A percentile compares a stretch with the other conserved stretches of the same genome.
phyloP scores from a whole-genome alignment of 2,329 filamentous ascomycete genomes.

The Aureobasidium sp. region DNA sequence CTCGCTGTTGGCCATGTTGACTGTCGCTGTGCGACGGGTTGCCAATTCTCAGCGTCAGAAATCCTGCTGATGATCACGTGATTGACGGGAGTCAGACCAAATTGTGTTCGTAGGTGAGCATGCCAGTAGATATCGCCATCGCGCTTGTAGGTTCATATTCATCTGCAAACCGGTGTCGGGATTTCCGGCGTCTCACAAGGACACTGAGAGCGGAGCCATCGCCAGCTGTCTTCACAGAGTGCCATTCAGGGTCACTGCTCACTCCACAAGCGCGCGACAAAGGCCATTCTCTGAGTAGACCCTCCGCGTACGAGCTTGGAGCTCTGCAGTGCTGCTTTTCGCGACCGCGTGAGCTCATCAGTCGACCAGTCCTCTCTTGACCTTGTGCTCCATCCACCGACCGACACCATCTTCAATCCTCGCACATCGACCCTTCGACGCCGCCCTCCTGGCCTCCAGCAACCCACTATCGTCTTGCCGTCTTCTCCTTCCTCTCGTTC shows the following conservation, averaged over 20 bases:
- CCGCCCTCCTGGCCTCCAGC: background rate
- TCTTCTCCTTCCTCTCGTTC: background rate
- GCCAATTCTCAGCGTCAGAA: background rate
- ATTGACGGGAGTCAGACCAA: background rate
- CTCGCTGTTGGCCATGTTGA: slow-evolving; percentile 18
- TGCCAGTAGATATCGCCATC: background rate
- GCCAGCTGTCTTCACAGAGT: too few species aligned
- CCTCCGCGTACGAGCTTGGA: too few species aligned
- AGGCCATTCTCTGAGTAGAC: too few species aligned
- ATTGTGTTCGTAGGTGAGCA: background rate
- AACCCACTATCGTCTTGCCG: too few species aligned
- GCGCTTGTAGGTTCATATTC: background rate
- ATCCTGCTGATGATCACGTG: background rate
- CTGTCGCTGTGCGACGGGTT: background rate
- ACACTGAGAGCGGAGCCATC: too few species aligned
- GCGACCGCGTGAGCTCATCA: background rate
- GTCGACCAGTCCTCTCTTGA: background rate
- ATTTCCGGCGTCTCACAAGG: too few species aligned
- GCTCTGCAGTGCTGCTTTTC: too few species aligned
- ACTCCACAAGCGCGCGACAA: too few species aligned
- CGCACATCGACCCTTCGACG: background rate
- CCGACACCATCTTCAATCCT: background rate
- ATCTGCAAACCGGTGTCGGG: too few species aligned
- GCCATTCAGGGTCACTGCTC: too few species aligned
- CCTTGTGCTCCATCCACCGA: background rate